A percentile compares a stretch with the other conserved stretches of the same genome.
Conservation (phyloP, 805 yeast genomes). For the Suhomyces emberorum region DNA sequence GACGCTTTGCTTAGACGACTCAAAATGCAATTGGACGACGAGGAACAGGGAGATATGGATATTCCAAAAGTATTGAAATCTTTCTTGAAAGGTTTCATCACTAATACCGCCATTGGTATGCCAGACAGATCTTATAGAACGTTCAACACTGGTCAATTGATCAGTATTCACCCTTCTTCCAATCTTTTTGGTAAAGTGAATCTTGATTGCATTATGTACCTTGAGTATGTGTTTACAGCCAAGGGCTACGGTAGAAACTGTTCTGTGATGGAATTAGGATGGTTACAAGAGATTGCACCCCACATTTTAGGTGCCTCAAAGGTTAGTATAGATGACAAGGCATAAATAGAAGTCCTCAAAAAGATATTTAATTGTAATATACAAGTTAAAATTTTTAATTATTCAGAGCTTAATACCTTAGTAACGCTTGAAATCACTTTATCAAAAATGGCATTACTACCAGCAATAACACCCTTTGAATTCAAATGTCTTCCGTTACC, state of each 20-base stretch:
- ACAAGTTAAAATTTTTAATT: neutral
- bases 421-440: constrained; percentile 49
- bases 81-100: constrained; percentile 78
- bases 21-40: constrained; percentile 22
- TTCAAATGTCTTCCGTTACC: constrained; percentile 78
- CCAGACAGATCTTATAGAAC: constrained; percentile 93
- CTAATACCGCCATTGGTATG: constrained; percentile 89
- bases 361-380: neutral
- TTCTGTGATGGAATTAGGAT: constrained; percentile 72
- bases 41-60: constrained; percentile 34
- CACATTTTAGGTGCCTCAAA: constrained; percentile 49
- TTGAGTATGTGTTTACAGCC: constrained; percentile 89
- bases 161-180: constrained; percentile 89
- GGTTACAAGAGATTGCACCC: constrained; percentile 84
- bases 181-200: constrained; percentile 70
- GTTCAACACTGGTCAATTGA: constrained; percentile 75
- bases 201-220: constrained; percentile 86
- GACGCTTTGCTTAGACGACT: constrained; percentile 24
- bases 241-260: constrained; percentile 91
- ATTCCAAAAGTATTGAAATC: constrained; percentile 65
- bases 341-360: neutral
- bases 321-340: constrained; percentile 16
- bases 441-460: constrained; percentile 48
- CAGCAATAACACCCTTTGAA: constrained; percentile 93
- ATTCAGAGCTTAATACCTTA: too few relatives aligned